These are phyloP conservation scores for Salmacisia buchloeana DNA, from an alignment of 1,284 basidiomycete species.

Conservation along the genomic window DNA sequence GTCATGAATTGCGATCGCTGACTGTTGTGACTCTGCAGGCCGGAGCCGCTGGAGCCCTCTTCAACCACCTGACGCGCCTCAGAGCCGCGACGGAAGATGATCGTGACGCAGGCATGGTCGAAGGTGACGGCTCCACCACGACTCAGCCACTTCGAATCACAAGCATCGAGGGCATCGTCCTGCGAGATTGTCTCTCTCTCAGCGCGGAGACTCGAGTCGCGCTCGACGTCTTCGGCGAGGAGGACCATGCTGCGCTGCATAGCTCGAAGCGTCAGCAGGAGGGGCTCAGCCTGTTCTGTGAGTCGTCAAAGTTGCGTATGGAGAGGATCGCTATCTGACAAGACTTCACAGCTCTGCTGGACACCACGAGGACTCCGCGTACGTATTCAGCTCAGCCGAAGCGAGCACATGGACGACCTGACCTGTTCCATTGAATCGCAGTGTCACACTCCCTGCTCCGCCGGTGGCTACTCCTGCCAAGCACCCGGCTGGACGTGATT, in stretches of 20 bases:
- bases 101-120: background rate
- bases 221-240: conserved; percentile 15
- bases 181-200: conserved; percentile 10
- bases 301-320: background rate
- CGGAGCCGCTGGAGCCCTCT: background rate
- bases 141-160: background rate
- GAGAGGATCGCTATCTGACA: background rate
- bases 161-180: conserved; percentile 10
- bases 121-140: background rate
- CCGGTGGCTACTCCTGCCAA: conserved; percentile 15
- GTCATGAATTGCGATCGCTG: background rate
- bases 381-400: background rate
- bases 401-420: background rate
- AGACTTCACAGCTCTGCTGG: background rate
- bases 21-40: background rate
- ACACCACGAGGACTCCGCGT: conserved; percentile 8
- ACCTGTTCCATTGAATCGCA: background rate
- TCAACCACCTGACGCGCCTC: conserved; percentile 1
- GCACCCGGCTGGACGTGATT: background rate
- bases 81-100: too few relatives aligned
- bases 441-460: conserved; percentile 1
- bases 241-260: conserved; percentile 12
- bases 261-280: conserved; percentile 3
- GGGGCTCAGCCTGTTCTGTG: conserved; percentile 12
- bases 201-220: conserved; percentile 9